Conservation (phyloP, 345 rosid genomes). For the Camelina sativa region DNA sequence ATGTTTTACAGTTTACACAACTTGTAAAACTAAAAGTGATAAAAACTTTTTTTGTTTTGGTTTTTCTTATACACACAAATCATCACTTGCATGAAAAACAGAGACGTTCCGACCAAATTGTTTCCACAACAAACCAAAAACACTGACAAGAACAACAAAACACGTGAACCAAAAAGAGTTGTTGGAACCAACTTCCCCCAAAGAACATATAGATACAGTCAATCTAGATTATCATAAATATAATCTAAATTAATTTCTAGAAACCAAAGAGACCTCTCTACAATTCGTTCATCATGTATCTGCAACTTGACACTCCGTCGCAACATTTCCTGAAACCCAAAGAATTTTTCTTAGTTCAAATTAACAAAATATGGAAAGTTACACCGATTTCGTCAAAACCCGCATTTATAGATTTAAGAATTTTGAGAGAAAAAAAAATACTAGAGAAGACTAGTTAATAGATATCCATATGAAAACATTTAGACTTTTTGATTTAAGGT, state of each 20-base stretch:
- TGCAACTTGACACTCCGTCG: slow-evolving; percentile 21
- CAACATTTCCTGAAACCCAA: slow-evolving; percentile 32
- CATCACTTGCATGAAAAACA: background rate
- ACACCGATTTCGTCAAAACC: background rate
- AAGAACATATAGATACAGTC: slow-evolving; percentile 30
- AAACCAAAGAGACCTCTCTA: slow-evolving; percentile 23
- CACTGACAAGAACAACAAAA: slow-evolving; percentile 22
- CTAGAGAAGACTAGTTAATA: too few relatives aligned
- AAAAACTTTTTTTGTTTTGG: too few relatives aligned
- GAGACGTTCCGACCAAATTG: background rate
- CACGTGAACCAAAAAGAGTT: slow-evolving; percentile 20
- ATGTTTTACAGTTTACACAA: background rate
- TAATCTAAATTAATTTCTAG: slow-evolving; percentile 31
- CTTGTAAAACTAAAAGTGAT: background rate
- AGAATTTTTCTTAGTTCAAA: background rate
- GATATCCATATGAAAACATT: background rate
- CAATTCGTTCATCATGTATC: slow-evolving; percentile 25
- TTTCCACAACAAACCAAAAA: slow-evolving; percentile 17
- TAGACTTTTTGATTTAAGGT: background rate
- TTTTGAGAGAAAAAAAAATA: too few relatives aligned
- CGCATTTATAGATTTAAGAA: background rate
- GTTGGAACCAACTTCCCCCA: slow-evolving; percentile 27
- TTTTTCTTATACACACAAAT: slow-evolving; percentile 10
- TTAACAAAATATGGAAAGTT: background rate
- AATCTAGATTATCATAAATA: slow-evolving; percentile 34